A percentile compares a stretch with the other conserved stretches of the same genome.
Conservation (phyloP, 2,329 filamentous ascomycete genomes). For the Neophaeococcomyces mojaviensis region DNA sequence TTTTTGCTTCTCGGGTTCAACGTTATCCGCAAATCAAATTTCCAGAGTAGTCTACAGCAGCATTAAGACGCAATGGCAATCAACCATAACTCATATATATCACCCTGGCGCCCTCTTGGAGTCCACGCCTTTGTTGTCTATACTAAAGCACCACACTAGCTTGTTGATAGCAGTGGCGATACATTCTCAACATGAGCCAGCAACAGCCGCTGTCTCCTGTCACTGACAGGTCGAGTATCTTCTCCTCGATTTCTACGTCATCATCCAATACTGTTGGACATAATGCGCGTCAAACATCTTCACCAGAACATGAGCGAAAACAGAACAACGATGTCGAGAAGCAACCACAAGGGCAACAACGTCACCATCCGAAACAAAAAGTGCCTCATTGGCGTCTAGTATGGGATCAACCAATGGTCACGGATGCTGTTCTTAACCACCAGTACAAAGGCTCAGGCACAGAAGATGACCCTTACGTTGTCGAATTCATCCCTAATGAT, state of each 20-base stretch:
- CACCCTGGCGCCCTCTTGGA: no score
- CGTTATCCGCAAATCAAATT: no score
- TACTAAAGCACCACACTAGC: no score
- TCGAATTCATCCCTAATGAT: conserved; percentile 42
- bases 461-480: conserved; percentile 58
- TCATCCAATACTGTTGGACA: background rate
- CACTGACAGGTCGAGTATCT: background rate
- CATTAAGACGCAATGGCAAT: no score
- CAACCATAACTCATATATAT: no score
- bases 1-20: no score
- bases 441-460: conserved; percentile 59
- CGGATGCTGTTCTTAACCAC: conserved; percentile 25
- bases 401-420: conserved; percentile 14
- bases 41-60: no score
- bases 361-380: conserved; percentile 3
- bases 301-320: conserved; percentile 1
- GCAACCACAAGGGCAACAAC: conserved; percentile 5
- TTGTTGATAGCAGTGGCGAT: no score
- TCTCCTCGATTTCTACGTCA: background rate
- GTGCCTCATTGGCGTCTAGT: conserved; percentile 20
- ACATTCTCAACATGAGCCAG: background rate
- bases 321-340: conserved; percentile 3
- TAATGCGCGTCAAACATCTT: background rate
- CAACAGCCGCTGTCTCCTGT: background rate
- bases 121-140: no score